These are phyloP conservation scores for Aspergillus ustus DNA, from an alignment of 2,329 filamentous ascomycete species.

Conservation along the genomic window DNA sequence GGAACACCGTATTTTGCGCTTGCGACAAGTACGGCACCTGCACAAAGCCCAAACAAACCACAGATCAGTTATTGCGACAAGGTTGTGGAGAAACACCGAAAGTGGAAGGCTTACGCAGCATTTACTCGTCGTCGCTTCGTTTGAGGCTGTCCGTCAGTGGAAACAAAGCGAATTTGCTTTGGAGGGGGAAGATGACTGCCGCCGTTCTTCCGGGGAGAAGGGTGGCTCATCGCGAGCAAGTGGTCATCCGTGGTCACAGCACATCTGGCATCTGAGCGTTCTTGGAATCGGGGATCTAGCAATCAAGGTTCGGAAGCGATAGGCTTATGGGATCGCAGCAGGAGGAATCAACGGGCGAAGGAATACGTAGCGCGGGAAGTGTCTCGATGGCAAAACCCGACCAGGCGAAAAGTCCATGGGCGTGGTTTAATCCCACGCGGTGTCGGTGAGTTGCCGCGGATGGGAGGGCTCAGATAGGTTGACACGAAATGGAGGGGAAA, in stretches of 20 bases:
- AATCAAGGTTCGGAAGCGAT: constrained; percentile 19
- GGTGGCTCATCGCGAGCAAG: constrained; percentile 46
- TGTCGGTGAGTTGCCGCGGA: constrained; percentile 22
- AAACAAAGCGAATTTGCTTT: constrained; percentile 73
- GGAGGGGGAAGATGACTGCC: constrained; percentile 37
- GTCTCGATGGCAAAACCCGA: constrained; percentile 23
- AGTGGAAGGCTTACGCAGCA: constrained; percentile 64
- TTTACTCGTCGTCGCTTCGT: constrained; percentile 79
- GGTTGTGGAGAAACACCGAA: constrained; percentile 11
- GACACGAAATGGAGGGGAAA: neutral
- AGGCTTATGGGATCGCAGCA: constrained; percentile 18
- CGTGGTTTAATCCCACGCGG: constrained; percentile 23
- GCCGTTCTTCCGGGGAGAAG: constrained; percentile 43
- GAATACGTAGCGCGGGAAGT: constrained; percentile 20
- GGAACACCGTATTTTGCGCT: constrained; percentile 75
- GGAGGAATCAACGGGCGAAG: constrained; percentile 15
- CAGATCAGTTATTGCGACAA: constrained; percentile 14
- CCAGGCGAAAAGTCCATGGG: constrained; percentile 30
- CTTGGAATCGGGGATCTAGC: constrained; percentile 10
- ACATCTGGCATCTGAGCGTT: constrained; percentile 34
- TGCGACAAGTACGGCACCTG: constrained; percentile 74
- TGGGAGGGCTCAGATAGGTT: constrained; percentile 6
- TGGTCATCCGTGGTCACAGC: constrained; percentile 38
- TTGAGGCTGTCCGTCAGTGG: constrained; percentile 79
- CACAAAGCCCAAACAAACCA: constrained; percentile 4